phyloP scores from a whole-genome alignment of 176 grass and related monocot species.

The Oryza coarctata region DNA sequence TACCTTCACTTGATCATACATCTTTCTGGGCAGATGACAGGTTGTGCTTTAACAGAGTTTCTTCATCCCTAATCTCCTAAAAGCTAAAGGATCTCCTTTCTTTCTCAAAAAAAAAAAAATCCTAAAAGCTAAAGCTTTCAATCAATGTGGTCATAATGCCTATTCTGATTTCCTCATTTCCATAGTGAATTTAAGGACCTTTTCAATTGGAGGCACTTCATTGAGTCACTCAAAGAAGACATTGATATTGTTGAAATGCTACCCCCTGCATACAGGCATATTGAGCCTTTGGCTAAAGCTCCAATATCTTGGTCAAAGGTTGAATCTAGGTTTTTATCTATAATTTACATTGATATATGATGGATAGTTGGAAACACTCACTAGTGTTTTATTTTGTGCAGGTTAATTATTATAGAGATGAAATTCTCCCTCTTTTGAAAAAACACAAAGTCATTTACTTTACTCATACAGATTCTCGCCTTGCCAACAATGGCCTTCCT shows the following conservation, averaged over 20 bases:
- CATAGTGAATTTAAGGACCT: constrained; percentile 97
- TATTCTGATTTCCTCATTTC: constrained; percentile 32
- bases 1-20: constrained; percentile 96
- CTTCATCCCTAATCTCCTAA: constrained; percentile 22
- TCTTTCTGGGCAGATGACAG: constrained; percentile 99
- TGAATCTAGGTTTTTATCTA: not conserved
- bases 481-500: constrained; percentile 93
- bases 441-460: constrained; percentile 97
- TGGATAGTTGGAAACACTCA: constrained; percentile 12
- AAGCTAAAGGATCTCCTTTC: not conserved
- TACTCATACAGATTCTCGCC: constrained; percentile 94
- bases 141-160: not conserved
- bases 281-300: constrained; percentile 85
- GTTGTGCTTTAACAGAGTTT: constrained; percentile 28
- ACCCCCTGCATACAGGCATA: constrained; percentile 55
- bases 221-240: constrained; percentile 90
- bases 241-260: constrained; percentile 91
- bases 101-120: not conserved
- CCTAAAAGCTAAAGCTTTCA: not conserved
- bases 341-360: constrained; percentile 29
- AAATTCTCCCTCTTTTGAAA: constrained; percentile 83
- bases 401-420: constrained; percentile 95
- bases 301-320: constrained; percentile 99
- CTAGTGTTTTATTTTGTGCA: constrained; percentile 40
- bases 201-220: constrained; percentile 97